phyloP scores from a whole-genome alignment of 768 basidiomycete genomes.

The Phanerodontia chrysosporium region DNA sequence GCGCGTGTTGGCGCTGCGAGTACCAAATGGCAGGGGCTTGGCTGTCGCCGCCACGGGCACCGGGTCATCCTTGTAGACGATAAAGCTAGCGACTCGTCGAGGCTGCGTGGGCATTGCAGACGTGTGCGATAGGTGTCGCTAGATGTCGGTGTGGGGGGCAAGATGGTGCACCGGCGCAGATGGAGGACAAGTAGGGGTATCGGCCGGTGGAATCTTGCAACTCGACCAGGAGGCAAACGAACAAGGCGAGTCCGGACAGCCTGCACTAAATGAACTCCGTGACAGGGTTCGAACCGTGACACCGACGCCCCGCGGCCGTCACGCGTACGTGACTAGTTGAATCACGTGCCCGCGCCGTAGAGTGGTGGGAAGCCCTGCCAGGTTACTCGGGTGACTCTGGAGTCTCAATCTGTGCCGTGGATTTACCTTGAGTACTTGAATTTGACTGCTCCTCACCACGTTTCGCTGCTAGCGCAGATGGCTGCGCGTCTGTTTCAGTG shows the following conservation, averaged over 20 bases:
- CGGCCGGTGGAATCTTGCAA: background rate
- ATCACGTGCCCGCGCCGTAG: background rate
- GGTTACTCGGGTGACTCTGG: too few species aligned
- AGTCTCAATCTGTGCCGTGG: too few species aligned
- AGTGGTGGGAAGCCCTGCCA: background rate
- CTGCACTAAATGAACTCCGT: background rate
- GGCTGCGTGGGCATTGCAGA: constrained; percentile 11
- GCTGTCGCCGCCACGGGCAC: constrained; percentile 5
- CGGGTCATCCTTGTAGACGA: constrained; percentile 24
- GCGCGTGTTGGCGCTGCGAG: constrained; percentile 23
- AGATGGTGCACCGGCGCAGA: background rate
- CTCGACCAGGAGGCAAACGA: background rate
- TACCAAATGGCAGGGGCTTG: constrained; percentile 26
- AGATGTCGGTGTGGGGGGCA: background rate
- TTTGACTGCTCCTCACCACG: too few species aligned
- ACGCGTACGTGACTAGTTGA: background rate
- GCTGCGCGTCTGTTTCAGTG: too few species aligned
- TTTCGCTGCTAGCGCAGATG: too few species aligned
- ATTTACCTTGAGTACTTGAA: too few species aligned
- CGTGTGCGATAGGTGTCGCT: background rate
- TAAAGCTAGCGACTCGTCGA: constrained; percentile 13
- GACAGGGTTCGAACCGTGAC: background rate
- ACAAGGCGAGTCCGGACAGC: background rate
- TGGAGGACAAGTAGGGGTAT: background rate
- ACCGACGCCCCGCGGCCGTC: background rate